Percentiles rank a stretch among this genome's conserved stretches.
Conservation (phyloP, 1,284 basidiomycete species). For the Pyrrhoderma lamaoense region DNA sequence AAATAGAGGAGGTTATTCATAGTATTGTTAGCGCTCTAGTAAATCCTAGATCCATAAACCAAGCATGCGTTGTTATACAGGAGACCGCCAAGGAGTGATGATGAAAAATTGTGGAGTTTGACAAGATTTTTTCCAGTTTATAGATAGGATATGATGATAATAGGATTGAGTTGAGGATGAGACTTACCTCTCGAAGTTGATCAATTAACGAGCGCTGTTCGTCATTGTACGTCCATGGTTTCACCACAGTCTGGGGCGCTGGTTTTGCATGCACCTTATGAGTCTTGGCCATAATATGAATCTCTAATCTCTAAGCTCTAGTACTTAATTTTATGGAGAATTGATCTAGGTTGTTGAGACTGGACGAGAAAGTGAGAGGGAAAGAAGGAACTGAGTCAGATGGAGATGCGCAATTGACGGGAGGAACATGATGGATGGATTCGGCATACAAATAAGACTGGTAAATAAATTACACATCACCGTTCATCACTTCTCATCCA, state of each 20-base stretch:
- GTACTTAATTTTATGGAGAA: background rate
- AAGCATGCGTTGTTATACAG: slow-evolving; percentile 2
- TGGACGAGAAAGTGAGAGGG: background rate
- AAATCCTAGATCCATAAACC: background rate
- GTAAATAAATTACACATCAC: too few species aligned
- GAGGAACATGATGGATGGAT: too few species aligned
- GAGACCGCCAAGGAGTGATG: too few species aligned
- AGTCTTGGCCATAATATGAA: slow-evolving; percentile 39
- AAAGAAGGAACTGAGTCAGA: background rate
- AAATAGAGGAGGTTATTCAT: too few species aligned
- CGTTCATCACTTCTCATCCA: too few species aligned
- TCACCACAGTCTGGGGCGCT: slow-evolving; percentile 37
- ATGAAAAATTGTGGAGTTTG: too few species aligned
- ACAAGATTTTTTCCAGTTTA: too few species aligned
- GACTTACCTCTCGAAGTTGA: slow-evolving; percentile 50
- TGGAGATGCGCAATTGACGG: too few species aligned
- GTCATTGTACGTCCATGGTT: slow-evolving; percentile 54
- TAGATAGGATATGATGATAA: background rate
- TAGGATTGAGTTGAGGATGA: background rate
- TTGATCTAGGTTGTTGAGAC: slow-evolving; percentile 5
- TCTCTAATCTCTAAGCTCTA: background rate
- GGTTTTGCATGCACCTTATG: slow-evolving; percentile 39
- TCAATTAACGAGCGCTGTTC: slow-evolving; percentile 55
- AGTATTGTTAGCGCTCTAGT: background rate
- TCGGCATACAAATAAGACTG: too few species aligned